Evolutionary conservation across 2,329 filamentous ascomycete genomes (phyloP), one percentile per base, ranked within the genome.

Genomic region (Clarireedia monteithiana): DNA sequence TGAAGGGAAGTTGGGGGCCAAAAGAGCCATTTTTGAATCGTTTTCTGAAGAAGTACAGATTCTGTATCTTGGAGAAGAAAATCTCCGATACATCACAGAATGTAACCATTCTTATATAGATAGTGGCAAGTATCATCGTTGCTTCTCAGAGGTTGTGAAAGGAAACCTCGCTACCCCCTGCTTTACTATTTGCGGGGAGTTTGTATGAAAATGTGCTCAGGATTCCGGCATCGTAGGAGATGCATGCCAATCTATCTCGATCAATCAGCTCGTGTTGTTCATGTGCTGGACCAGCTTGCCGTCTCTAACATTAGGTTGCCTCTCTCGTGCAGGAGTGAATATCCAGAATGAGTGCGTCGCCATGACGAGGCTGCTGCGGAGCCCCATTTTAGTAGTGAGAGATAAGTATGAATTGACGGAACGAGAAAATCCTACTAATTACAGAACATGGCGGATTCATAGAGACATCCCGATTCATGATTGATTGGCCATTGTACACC

Each of bases 91-190:
- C 26, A 50, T 14, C 14, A 27, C 34, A 45, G 3, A 23, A 55
- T 27, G 53, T 50, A 12, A 55, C 47, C 42, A 38, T 20, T 20
- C 24, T 49, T 50, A 55, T 55, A 55, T 45, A 38, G 39, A 55
- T 38, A 44, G 20, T 14, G 36, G 38, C n/a, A 47, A 50, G 14
- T 36, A 24, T 27, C n/a, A 27, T n/a, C 42, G 38, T 55, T 44
- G 39, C 34, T 44, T 20, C 40, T 44, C 30, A 45, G n/a, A 10
- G 7, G n/a, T 14, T 27, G 46, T 47, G 23, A 27, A 27, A 47
- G 12, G 20, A 23, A 17, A 44, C 17, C 40, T 5, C 7, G 23
- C 17, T 44, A 17, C 23, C 17, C 40, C 40, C 23, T 14, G 17
- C 30, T 12, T 34, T 14, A 12, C 30, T 34, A 12, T 12, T 34